phyloP scores from a whole-genome alignment of 306 rosid genomes.

The Benincasa hispida region DNA sequence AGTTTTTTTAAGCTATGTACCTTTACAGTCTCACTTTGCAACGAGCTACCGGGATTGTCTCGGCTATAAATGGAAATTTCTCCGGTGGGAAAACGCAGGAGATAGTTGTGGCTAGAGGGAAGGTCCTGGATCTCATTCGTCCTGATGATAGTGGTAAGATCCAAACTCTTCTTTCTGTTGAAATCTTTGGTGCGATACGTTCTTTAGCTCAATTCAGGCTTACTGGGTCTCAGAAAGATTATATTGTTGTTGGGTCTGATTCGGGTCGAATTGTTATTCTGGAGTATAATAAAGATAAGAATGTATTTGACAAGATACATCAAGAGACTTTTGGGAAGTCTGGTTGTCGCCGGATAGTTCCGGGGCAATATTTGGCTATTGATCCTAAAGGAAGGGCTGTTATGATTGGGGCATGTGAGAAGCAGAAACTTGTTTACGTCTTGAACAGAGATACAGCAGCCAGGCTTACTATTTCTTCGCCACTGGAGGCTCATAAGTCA shows the following conservation, averaged over 20 bases:
- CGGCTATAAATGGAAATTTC: slow-evolving; percentile 91
- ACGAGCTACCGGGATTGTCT: slow-evolving; percentile 79
- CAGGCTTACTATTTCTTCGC: slow-evolving; percentile 86
- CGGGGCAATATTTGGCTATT: slow-evolving; percentile 78
- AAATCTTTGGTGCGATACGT: slow-evolving; percentile 72
- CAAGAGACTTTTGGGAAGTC: slow-evolving; percentile 95
- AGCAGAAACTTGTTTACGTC: slow-evolving; percentile 87
- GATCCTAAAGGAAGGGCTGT: slow-evolving; percentile 97
- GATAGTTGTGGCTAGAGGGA: slow-evolving; percentile 84
- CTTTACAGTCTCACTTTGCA: slow-evolving; percentile 91
- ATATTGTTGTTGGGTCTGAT: slow-evolving; percentile 79
- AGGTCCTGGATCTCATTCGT: slow-evolving; percentile 87
- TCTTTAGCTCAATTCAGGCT: slow-evolving; percentile 81
- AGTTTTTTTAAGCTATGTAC: slow-evolving; percentile 38
- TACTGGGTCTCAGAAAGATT: slow-evolving; percentile 80
- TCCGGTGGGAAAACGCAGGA: slow-evolving; percentile 92
- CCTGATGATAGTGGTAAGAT: slow-evolving; percentile 87
- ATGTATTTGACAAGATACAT: slow-evolving; percentile 77
- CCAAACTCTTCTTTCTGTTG: slow-evolving; percentile 92
- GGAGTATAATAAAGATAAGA: slow-evolving; percentile 72
- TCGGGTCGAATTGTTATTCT: slow-evolving; percentile 90
- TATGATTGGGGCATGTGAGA: slow-evolving; percentile 93
- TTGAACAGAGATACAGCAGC: slow-evolving; percentile 88
- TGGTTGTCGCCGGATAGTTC: slow-evolving; percentile 82
- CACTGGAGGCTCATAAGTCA: slow-evolving; percentile 84